Base-by-base conservation (phyloP, 2,329 filamentous ascomycete genomes). In the Ceratocystis cacaofunesta region DNA sequence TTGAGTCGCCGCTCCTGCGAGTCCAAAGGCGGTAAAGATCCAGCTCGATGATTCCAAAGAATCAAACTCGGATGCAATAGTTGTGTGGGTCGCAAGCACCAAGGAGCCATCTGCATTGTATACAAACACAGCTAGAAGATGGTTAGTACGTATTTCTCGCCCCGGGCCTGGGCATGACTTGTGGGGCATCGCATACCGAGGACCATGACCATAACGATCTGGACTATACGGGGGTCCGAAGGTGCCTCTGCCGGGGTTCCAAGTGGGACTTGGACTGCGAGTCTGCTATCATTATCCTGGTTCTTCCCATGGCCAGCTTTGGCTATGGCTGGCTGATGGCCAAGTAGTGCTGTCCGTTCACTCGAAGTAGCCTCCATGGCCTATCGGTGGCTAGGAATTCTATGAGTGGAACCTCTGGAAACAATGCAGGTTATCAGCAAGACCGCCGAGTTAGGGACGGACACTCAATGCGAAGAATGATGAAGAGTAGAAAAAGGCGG, bases 1-100 rank as follows among this genome's bases (percentile, higher is more conserved):
- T 63, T 75, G 73, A 0, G 72, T 73, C 7, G 73, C 71, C 0
- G 72, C 72, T 1, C 72, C 71, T 0, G 73, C 73, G 0, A 75
- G 68, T 22, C 70, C 72, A 62, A 74, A 75, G 2, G 71, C 70
- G 0, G 72, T 72, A 10, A 74, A 71, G 0, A 75, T 61, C 73
- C 71, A 73, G 67, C 78, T 83, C 2, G 82, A 84, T 63, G 81
- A 78, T 17, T 77, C 78, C 3, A 86, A 71, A 43, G 78, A 76
- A 64, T 80, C 75, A 69, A 86, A 86, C 64, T 85, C 80, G 8
- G 83, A 86, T 0, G 82, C 80, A 63, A 86, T 84, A 2, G 76
- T 76, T 0, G 82, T 80, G 66, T 87, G 83, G 0, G 86, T 87
- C 0, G 87, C 86, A 41, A 90, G 75, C 0, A 90, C 79, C 0